Base-by-base conservation (phyloP, 2,329 filamentous ascomycete species). In the Alternaria arbusti region DNA sequence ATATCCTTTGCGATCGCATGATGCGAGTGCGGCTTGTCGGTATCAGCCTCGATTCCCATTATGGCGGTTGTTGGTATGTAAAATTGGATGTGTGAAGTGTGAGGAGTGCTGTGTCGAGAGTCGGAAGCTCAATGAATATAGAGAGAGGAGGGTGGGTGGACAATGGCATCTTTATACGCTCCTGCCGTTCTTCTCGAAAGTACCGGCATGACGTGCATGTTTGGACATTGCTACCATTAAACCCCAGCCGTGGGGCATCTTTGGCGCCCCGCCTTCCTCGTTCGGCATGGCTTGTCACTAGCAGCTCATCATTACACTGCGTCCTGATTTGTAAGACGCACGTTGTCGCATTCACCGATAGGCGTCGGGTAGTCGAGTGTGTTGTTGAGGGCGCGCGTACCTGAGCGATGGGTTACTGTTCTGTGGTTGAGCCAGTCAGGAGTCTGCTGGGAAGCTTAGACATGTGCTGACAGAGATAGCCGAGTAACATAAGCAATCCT, bases 1-100 rank as follows among this genome's bases (percentile, higher is more conserved):
- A 74, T 71, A 6, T 74, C 66, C 54, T 74, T 73, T 25, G 74
- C 63, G 49, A 79, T 57, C 22, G 70, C 76, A 69, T 80, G 76
- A 58, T 78, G 74, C 40, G 72, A 72, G 59, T 77, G 75, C 40
- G 72, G 68, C 17, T 67, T 72, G 10, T 70, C 65, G 20, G 70
- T 69, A 50, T 74, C 63, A 30, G 70, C 63, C 63, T 72, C 59
- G 11, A 66, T 61, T 40, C 66, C 64, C 74, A 77, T 77, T 30
- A 6, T 70, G 57, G 57, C 57, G 63, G n/a, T 46, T 57, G 12
- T 22, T 17, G 20, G 12, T 44, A 20, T 26, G 5, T 47, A 12
- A 4, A 3, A 2, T 15, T 30, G 44, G 17, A 17, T 10, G 17
- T 36, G 17, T 17, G 13, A 23, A 25, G 36, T 13, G 20, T 32